phyloP scores from a whole-genome alignment of 129 eudicot species.

The Logfia minima region DNA sequence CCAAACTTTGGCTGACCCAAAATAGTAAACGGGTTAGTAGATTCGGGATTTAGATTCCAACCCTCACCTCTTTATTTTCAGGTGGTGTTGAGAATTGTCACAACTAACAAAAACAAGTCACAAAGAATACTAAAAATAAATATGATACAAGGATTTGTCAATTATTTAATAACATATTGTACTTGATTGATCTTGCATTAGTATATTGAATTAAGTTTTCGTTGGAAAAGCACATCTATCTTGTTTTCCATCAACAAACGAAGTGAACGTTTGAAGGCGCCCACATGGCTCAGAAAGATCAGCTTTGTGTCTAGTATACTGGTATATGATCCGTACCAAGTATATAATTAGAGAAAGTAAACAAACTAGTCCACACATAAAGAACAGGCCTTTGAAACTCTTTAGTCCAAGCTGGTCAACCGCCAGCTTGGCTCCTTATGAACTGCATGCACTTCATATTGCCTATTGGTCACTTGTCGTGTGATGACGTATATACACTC shows the following conservation, averaged over 20 bases:
- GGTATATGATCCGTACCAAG: conserved; percentile 26
- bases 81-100: no score
- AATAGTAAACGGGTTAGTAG: no score
- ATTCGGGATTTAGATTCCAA: no score
- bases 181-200: no score
- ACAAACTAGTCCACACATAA: conserved; percentile 54
- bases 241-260: conserved; percentile 55
- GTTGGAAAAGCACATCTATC: no score
- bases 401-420: conserved; percentile 53
- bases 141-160: no score
- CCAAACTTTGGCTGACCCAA: no score
- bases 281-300: conserved; percentile 18
- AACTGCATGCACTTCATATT: conserved; percentile 50
- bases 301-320: conserved; percentile 30
- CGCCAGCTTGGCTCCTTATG: conserved; percentile 41
- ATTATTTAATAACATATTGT: no score
- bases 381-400: conserved; percentile 60
- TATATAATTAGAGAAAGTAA: conserved; percentile 46
- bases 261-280: conserved; percentile 43
- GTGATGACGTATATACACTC: not conserved
- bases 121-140: no score
- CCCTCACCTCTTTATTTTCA: no score
- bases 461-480: conserved; percentile 46
- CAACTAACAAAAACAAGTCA: no score
- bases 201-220: no score